Conservation (phyloP, 371 early-diverging fungal species). For the Lichtheimia corymbifera region DNA sequence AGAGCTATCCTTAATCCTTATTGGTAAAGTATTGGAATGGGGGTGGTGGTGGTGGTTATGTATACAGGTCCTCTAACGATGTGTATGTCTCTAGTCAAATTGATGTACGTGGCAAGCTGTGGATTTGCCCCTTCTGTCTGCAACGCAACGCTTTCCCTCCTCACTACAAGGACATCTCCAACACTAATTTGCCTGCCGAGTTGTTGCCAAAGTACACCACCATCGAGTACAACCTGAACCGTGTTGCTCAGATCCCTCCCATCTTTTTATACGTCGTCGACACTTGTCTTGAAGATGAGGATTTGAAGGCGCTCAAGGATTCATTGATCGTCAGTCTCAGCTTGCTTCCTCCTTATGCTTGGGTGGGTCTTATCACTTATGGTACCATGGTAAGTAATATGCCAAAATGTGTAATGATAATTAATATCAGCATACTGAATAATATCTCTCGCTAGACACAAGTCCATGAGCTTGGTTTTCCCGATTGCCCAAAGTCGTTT, state of each 20-base stretch:
- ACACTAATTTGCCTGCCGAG: conserved; percentile 96
- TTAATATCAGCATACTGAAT: too few species aligned
- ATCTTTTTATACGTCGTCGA: conserved; percentile 99
- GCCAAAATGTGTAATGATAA: too few species aligned
- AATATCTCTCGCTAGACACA: conserved; percentile 61
- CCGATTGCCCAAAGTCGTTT: conserved; percentile 95
- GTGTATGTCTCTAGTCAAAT: conserved; percentile 67
- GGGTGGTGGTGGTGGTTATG: too few species aligned
- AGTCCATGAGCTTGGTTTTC: conserved; percentile 94
- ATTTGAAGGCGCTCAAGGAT: conserved; percentile 96
- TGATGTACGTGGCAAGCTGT: conserved; percentile 92
- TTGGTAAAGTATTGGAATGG: conserved; percentile 68
- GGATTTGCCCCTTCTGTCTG: conserved; percentile 99
- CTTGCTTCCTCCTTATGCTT: conserved; percentile 90
- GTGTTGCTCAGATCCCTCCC: conserved; percentile 85
- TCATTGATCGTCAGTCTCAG: conserved; percentile 89
- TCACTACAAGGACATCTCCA: conserved; percentile 97
- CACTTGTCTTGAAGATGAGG: conserved; percentile 95
- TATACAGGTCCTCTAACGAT: background rate
- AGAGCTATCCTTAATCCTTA: conserved; percentile 97
- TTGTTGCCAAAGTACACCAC: conserved; percentile 94
- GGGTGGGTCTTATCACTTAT: conserved; percentile 97
- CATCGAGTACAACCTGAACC: conserved; percentile 93
- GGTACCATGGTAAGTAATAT: conserved; percentile 94
- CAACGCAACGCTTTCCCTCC: conserved; percentile 98